phyloP scores from a whole-genome alignment of 2,329 filamentous ascomycete species.

The Penicillium griseofulvum region DNA sequence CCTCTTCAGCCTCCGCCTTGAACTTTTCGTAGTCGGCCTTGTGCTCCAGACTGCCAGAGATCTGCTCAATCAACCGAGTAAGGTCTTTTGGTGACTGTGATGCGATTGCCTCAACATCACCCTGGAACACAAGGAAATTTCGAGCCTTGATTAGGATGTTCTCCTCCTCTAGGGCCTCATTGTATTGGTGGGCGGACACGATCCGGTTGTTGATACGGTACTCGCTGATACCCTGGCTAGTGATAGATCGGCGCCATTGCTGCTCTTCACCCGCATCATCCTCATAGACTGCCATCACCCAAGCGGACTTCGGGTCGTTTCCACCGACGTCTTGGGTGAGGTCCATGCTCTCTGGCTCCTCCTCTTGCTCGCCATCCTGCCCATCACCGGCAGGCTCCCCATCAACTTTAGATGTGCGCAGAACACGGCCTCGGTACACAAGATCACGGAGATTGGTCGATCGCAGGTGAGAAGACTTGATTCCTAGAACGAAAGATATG shows the following conservation, averaged over 20 bases:
- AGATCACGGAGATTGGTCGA: slow-evolving; percentile 92
- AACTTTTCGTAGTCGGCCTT: slow-evolving; percentile 90
- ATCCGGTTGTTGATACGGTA: slow-evolving; percentile 94
- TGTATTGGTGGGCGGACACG: slow-evolving; percentile 89
- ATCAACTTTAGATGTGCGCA: slow-evolving; percentile 89
- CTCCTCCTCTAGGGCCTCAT: slow-evolving; percentile 84
- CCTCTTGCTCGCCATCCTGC: slow-evolving; percentile 61
- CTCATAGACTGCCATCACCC: slow-evolving; percentile 99
- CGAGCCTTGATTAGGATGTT: slow-evolving; percentile 97
- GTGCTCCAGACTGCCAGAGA: slow-evolving; percentile 91
- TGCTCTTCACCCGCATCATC: slow-evolving; percentile 95
- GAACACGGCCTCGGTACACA: slow-evolving; percentile 89
- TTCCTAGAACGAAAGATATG: slow-evolving; percentile 97
- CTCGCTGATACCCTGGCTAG: slow-evolving; percentile 81
- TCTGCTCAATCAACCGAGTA: slow-evolving; percentile 92
- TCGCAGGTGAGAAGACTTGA: slow-evolving; percentile 96
- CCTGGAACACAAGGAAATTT: slow-evolving; percentile 98
- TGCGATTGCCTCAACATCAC: slow-evolving; percentile 94
- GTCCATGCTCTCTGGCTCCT: slow-evolving; percentile 56
- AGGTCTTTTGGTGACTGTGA: slow-evolving; percentile 92
- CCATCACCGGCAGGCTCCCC: slow-evolving; percentile 65
- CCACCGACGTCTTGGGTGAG: slow-evolving; percentile 58
- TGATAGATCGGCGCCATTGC: slow-evolving; percentile 94
- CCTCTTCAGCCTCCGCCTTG: slow-evolving; percentile 82
- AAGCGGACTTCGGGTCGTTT: slow-evolving; percentile 86